Percentiles rank a stretch among this genome's conserved stretches.
Conservation (phyloP, 2,329 filamentous ascomycete genomes). For the Fusarium proliferatum region DNA sequence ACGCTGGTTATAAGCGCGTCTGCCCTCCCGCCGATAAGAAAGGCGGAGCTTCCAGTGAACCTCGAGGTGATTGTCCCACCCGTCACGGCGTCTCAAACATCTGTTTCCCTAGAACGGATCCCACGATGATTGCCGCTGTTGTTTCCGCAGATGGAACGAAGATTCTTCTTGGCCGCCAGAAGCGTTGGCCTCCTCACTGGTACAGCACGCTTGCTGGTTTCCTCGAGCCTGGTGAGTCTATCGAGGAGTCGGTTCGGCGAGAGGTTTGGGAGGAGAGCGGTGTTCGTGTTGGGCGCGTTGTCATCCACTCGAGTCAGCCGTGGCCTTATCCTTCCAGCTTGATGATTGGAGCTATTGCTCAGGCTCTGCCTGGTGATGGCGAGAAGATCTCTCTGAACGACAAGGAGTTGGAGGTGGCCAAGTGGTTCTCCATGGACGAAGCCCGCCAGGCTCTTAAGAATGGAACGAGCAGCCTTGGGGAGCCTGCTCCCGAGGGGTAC, state of each 20-base stretch:
- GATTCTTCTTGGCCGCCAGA: slow-evolving; percentile 85
- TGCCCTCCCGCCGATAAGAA: slow-evolving; percentile 77
- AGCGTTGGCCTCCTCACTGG: slow-evolving; percentile 85
- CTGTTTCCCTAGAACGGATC: slow-evolving; percentile 90
- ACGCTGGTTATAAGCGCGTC: slow-evolving; percentile 82
- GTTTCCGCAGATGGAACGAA: slow-evolving; percentile 82
- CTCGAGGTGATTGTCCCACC: slow-evolving; percentile 80
- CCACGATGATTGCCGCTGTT: slow-evolving; percentile 94
- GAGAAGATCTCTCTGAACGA: slow-evolving; percentile 90
- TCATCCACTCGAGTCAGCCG: slow-evolving; percentile 85
- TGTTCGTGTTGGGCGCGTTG: slow-evolving; percentile 78
- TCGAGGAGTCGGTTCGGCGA: slow-evolving; percentile 84
- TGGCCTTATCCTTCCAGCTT: slow-evolving; percentile 89
- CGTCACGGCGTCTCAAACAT: slow-evolving; percentile 90
- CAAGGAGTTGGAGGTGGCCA: slow-evolving; percentile 88
- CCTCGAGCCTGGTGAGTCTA: slow-evolving; percentile 84
- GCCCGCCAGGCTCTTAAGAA: slow-evolving; percentile 77
- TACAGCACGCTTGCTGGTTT: slow-evolving; percentile 91
- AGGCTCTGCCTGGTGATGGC: slow-evolving; percentile 76
- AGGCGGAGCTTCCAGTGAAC: slow-evolving; percentile 57
- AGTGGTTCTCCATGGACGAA: slow-evolving; percentile 88
- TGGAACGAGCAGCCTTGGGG: slow-evolving; percentile 74
- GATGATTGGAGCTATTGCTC: slow-evolving; percentile 89
- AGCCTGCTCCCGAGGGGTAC: slow-evolving; percentile 72
- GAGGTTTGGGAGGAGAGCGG: slow-evolving; percentile 91